Evolutionary conservation across 257 asterid genomes (phyloP).

Genomic region (Linaria vulgaris): DNA sequence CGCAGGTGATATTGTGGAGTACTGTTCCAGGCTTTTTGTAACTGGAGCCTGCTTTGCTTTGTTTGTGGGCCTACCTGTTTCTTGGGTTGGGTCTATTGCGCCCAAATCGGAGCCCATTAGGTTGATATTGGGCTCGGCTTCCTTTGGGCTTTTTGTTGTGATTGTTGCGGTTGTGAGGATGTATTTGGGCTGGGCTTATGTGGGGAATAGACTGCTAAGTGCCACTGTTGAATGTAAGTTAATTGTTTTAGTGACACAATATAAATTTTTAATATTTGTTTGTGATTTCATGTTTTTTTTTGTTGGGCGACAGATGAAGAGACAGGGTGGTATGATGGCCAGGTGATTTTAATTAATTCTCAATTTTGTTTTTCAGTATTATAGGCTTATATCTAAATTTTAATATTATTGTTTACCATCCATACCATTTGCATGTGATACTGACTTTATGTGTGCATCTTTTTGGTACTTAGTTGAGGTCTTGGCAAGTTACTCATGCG

Average conservation of each 20-base stretch:
- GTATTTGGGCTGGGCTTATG: constrained; percentile 98
- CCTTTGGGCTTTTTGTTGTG: constrained; percentile 63
- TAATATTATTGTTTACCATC: background rate
- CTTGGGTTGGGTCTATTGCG: constrained; percentile 74
- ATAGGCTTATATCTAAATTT: background rate
- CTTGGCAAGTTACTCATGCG: no score
- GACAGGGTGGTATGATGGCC: constrained; percentile 99
- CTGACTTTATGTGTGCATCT: no score
- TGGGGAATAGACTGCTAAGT: constrained; percentile 78
- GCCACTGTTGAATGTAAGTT: constrained; percentile 88
- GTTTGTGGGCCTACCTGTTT: constrained; percentile 82
- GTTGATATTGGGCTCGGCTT: constrained; percentile 44
- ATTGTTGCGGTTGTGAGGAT: constrained; percentile 81
- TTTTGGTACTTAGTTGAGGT: no score
- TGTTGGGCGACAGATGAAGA: constrained; percentile 73
- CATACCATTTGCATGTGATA: background rate
- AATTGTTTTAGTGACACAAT: background rate
- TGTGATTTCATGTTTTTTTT: background rate
- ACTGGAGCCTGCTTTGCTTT: constrained; percentile 62
- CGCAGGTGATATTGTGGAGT: constrained; percentile 58
- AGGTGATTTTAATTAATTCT: constrained; percentile 40
- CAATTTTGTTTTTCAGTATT: no score
- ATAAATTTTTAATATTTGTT: background rate
- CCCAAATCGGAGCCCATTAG: constrained; percentile 60
- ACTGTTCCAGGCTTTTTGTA: constrained; percentile 51